phyloP scores from a whole-genome alignment of 768 basidiomycete species.

The Termitomyces sp. region DNA sequence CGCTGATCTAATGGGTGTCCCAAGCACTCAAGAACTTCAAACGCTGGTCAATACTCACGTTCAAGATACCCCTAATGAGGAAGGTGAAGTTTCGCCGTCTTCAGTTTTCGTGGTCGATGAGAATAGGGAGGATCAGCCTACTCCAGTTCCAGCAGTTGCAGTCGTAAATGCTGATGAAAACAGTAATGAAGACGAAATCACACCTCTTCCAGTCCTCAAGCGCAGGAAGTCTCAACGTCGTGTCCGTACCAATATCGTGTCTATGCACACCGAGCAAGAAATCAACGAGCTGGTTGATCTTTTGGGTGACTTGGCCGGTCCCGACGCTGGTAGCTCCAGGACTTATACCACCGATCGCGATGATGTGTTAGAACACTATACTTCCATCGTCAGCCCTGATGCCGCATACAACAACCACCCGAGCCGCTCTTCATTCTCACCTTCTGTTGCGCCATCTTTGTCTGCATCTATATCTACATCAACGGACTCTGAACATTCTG shows the following conservation, averaged over 20 bases:
- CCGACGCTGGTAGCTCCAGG: conserved; percentile 1
- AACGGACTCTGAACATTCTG: conserved; percentile 15
- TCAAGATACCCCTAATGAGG: not conserved
- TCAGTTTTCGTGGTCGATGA: not conserved
- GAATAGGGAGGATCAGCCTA: not conserved
- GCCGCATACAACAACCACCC: not conserved
- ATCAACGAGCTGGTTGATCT: conserved; percentile 47
- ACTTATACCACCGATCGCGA: not conserved
- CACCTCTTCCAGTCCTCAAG: conserved; percentile 21
- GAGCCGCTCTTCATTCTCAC: conserved; percentile 9
- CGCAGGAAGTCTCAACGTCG: conserved; percentile 18
- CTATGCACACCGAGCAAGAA: conserved; percentile 43
- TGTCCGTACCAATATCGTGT: conserved; percentile 39
- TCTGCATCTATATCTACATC: conserved; percentile 9
- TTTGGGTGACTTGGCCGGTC: conserved; percentile 26
- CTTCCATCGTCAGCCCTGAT: conserved; percentile 2
- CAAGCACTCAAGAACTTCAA: conserved; percentile 3
- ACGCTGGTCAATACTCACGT: not conserved
- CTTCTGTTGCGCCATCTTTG: conserved; percentile 11
- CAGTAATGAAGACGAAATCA: conserved; percentile 17
- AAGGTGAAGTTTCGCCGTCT: not conserved
- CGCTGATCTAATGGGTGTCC: conserved; percentile 8
- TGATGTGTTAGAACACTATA: not conserved
- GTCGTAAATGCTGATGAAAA: not conserved
- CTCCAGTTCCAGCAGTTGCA: conserved; percentile 1